Conservation (phyloP, 371 early-diverging fungal species). For the Mucor circinelloides region DNA sequence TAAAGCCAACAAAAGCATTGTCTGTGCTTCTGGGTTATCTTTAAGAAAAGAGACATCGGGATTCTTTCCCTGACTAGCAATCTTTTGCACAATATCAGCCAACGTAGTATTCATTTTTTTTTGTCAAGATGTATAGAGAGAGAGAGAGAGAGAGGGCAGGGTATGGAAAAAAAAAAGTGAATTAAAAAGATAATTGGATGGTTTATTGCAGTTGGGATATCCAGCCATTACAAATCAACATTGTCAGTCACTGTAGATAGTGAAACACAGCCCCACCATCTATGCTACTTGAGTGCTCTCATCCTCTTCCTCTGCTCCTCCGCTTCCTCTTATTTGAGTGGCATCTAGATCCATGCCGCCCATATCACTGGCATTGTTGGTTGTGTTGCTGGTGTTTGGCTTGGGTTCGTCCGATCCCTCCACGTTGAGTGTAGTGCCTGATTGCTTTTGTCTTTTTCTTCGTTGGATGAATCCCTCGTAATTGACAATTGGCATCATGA, state of each 20-base stretch:
- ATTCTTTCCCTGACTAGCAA: conserved; percentile 20
- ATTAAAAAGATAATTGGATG: not conserved
- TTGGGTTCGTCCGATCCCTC: conserved; percentile 24
- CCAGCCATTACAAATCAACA: not conserved
- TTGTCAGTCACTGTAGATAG: too few relatives aligned
- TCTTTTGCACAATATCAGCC: conserved; percentile 22
- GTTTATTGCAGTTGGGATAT: not conserved
- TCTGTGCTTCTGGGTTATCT: conserved; percentile 30
- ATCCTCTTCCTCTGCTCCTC: not conserved
- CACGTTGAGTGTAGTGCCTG: conserved; percentile 25
- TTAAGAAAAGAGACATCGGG: conserved; percentile 27
- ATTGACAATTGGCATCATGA: conserved; percentile 55
- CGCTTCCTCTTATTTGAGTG: not conserved
- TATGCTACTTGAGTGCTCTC: not conserved
- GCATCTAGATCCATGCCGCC: not conserved
- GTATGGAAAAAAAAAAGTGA: not conserved
- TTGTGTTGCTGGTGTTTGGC: not conserved
- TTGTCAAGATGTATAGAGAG: too few relatives aligned
- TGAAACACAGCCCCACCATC: not conserved
- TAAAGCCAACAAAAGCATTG: conserved; percentile 23
- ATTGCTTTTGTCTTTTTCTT: conserved; percentile 40
- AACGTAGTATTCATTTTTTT: conserved; percentile 10
- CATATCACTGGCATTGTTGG: not conserved
- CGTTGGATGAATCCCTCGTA: conserved; percentile 55
- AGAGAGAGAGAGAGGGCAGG: not conserved